Evolutionary conservation across 768 basidiomycete genomes (phyloP).

Genomic region (Gymnopilus junonius): DNA sequence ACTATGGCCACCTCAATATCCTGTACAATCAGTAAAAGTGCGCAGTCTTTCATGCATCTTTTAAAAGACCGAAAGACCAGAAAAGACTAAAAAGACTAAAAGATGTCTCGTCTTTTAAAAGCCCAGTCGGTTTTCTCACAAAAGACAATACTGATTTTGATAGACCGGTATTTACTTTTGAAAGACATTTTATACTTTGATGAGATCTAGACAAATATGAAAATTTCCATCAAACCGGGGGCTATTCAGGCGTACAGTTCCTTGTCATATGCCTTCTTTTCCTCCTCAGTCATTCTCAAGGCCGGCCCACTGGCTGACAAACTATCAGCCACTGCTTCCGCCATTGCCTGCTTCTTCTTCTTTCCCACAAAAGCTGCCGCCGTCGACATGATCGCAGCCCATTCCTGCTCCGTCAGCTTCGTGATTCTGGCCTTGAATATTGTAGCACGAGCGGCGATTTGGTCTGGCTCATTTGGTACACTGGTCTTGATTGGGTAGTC

Average conservation of each 20-base stretch:
- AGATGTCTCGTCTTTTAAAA: neutral
- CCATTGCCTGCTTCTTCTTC: neutral
- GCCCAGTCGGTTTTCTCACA: constrained; percentile 1
- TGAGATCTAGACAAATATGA: no score
- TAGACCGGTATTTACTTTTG: neutral
- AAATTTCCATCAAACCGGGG: no score
- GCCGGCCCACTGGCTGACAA: neutral
- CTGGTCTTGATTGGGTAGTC: no score
- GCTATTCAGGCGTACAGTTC: no score
- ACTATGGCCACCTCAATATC: no score
- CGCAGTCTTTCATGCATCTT: neutral
- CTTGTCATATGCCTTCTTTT: no score
- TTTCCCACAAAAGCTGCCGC: neutral
- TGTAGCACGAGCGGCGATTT: no score
- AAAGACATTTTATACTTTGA: neutral
- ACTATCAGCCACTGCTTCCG: neutral
- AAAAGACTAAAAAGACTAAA: neutral
- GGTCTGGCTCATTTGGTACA: no score
- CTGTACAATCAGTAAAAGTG: constrained; percentile 1
- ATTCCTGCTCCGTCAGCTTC: neutral
- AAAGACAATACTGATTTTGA: neutral
- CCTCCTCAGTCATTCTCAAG: neutral
- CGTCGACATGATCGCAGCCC: neutral
- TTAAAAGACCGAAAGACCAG: neutral
- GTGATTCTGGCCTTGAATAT: neutral